Base-by-base conservation (phyloP, 768 basidiomycete species). In the Leccinum uliginosum region DNA sequence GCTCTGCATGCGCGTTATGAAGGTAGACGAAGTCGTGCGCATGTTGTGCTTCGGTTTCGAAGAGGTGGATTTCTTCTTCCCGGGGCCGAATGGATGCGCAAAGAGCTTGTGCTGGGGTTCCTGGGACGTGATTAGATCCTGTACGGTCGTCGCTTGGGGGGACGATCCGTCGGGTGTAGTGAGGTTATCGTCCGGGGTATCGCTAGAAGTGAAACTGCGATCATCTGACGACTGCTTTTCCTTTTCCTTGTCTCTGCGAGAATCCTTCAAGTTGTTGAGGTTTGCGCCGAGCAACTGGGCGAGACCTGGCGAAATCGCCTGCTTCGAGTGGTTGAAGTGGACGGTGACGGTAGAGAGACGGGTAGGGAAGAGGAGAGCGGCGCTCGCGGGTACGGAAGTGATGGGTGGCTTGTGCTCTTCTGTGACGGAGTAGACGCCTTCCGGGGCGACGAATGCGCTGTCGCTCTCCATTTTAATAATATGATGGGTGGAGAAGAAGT, bases 1-100 rank as follows among this genome's bases (percentile, higher is more conserved):
- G 54, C 82, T 86, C 63, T 96, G 93, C 49, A 93, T 76, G 29
- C 94, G 83, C 3, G 91, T 88, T 60, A 98, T 89, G 71, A 98
- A 98, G 2, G 91, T 91, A 23, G 95, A 96, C 6, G 88, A 92
- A 2, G 93, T 93, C 0, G 92, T 92, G 53, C 89, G 81, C 62
- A 97, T 86, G 65, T 89, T 96, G 62, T 92, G 91, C 70, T 91
- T 95, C n/a, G 93, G 92, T 30, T 90, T 79, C 9, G 86, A 74
- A 23, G 73, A 67, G 8, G 74, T 67, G 59, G 85, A 83, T 74
- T 86, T 87, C 78, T 89, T 90, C 53, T 82, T 81, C 8, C 72
- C 69, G 2, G 67, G 55, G 6, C 71, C 66, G 43, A 81, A 74
- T 12, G 73, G 66, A n/a, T 74, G 77, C 3, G 84, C 83, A 69